Base-by-base conservation (phyloP, 1,139 yeast genomes). In the Pichia sp. region DNA sequence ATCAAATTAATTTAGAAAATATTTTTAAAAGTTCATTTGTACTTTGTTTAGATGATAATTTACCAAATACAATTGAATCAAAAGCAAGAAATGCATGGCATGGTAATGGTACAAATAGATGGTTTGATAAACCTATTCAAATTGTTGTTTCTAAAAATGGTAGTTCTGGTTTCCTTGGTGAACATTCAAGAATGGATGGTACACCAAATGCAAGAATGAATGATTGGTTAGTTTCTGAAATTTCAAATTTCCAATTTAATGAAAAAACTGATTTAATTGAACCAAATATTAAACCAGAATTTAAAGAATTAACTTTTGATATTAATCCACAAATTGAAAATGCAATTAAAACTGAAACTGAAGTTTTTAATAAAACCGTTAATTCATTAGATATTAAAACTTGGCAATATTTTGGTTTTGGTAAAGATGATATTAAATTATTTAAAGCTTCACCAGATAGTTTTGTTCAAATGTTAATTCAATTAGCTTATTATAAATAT, bases 161-260 rank as follows among this genome's bases (percentile, higher is more conserved):
- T 51, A 74, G 80, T 55, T 86, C 96, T 23, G 97, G 97, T 1
- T 90, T 89, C 71, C 69, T 89, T 62, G 97, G 96, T 51, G 98
- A 92, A 69, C 98, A 92, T 70, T 87, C 97, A 30, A 85, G 79
- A 73, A 92, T 92, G 97, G 98, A 92, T 66, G 98, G 97, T 52
- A 87, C 97, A 23, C 96, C 97, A 59, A 92, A 96, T 33, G 81
- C 87, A 58, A 82, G 90, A 58, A 69, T 92, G 68, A 90, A 90
- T 67, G 90, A 87, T 67, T 81, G 74, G 60, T 74, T 90, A 41
- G 73, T 80, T 55, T 73, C 73, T 44, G 76, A 78, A 56, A 40
- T 59, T 11, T 40, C 47, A 11, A 45, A 49, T 7, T 50, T 53
- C 49, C 41, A 51, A 32, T 84, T 53, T 35, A 26, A 26, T 3